phyloP scores from a whole-genome alignment of 2,329 filamentous ascomycete species.

The Verticillium isaacii region DNA sequence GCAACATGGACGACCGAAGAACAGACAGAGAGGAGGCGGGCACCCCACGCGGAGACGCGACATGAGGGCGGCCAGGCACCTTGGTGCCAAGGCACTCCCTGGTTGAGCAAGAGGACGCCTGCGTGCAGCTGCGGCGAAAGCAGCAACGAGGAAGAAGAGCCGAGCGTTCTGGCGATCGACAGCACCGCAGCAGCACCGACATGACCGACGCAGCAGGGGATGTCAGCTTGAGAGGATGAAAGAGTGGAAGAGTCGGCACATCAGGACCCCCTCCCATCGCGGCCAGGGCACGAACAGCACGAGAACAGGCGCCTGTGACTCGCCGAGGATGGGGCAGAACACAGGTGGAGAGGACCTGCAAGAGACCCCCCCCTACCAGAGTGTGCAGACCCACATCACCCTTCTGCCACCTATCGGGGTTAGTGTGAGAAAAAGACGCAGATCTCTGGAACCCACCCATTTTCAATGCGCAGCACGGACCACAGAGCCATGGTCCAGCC shows the following conservation, averaged over 20 bases:
- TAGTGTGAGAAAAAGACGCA: slow-evolving; percentile 12
- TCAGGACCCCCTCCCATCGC: slow-evolving; percentile 8
- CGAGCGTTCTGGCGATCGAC: slow-evolving; percentile 10
- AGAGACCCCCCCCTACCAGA: background rate
- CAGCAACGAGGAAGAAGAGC: slow-evolving; percentile 1
- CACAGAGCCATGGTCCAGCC: background rate
- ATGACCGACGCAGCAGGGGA: background rate
- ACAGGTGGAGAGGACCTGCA: slow-evolving; percentile 4
- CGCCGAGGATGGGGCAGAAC: slow-evolving; percentile 8
- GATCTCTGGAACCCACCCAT: slow-evolving; percentile 8
- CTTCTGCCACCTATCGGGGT: slow-evolving; percentile 6
- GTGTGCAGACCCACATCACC: slow-evolving; percentile 1
- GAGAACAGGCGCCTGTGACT: background rate
- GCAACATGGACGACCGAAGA: background rate
- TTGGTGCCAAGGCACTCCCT: slow-evolving; percentile 1
- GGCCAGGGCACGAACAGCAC: background rate
- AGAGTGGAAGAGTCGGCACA: slow-evolving; percentile 13
- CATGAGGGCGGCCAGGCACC: background rate
- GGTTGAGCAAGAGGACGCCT: background rate
- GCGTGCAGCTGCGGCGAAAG: slow-evolving; percentile 9
- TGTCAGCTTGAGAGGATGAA: background rate
- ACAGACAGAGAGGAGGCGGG: background rate
- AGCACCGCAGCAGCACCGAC: background rate
- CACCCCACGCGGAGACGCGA: background rate
- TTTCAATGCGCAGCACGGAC: background rate